These are phyloP conservation scores for Fusarium sp. DNA, from an alignment of 2,329 filamentous ascomycete genomes.

Conservation along the genomic window DNA sequence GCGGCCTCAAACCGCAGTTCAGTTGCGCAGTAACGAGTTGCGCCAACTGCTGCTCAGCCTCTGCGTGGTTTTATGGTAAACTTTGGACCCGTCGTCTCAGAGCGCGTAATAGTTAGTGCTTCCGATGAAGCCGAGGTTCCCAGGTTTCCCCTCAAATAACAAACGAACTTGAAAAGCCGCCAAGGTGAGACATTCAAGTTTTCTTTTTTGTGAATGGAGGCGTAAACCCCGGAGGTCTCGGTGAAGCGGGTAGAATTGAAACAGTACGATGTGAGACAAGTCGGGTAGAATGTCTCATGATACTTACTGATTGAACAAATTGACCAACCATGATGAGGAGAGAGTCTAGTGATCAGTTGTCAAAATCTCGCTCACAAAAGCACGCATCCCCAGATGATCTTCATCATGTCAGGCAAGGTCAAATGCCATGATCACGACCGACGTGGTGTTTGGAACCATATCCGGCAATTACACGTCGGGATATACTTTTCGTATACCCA, in stretches of 20 bases:
- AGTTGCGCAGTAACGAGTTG: not conserved
- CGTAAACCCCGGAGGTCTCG: not conserved
- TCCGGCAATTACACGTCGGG: slow-evolving; percentile 30
- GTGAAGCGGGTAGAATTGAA: slow-evolving; percentile 8
- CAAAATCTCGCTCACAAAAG: not conserved
- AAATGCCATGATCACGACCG: slow-evolving; percentile 7
- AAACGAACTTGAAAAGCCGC: not conserved
- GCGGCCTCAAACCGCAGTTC: not conserved
- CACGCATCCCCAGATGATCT: slow-evolving; percentile 1
- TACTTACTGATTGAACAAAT: not conserved
- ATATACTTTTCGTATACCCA: slow-evolving; percentile 33
- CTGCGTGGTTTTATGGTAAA: not conserved
- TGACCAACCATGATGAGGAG: slow-evolving; percentile 7
- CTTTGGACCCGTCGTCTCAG: not conserved
- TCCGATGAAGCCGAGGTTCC: slow-evolving; percentile 1
- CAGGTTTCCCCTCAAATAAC: not conserved
- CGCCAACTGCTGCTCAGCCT: not conserved
- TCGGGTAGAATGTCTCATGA: slow-evolving; percentile 23
- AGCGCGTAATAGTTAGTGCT: not conserved
- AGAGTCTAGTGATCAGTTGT: not conserved
- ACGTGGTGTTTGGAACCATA: not conserved
- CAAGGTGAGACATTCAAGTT: not conserved
- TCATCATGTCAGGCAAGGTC: not conserved
- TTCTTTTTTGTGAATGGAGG: slow-evolving; percentile 11
- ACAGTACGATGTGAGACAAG: slow-evolving; percentile 15